Percentiles rank a stretch among this genome's conserved stretches.
These are phyloP conservation scores for Eimeria maxima DNA, from an alignment of 169 alveolate genomes.

Conservation along the genomic window DNA sequence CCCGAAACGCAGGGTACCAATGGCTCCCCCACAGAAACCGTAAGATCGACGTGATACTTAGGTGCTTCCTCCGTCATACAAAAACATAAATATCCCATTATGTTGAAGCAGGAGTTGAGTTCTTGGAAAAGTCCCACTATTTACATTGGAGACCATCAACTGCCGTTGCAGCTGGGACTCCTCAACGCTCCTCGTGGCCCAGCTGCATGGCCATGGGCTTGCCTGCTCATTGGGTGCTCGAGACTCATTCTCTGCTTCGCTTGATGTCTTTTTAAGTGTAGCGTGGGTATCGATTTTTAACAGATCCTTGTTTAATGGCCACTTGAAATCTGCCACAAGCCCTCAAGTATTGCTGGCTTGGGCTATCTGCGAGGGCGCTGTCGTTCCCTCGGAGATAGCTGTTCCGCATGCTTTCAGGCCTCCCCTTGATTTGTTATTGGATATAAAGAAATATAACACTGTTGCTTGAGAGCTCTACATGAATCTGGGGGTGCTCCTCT, in stretches of 20 bases:
- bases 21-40: conserved; percentile 66
- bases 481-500: not conserved
- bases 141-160: not conserved
- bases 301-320: not conserved
- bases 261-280: not conserved
- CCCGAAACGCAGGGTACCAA: conserved; percentile 5
- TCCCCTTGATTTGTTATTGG: not conserved
- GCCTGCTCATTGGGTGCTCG: not conserved
- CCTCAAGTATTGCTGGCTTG: not conserved
- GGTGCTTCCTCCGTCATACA: not conserved
- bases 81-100: not conserved
- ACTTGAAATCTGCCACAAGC: not conserved
- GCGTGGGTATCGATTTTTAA: not conserved
- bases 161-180: not conserved
- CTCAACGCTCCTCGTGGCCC: conserved; percentile 25
- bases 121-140: not conserved
- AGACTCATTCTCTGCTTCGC: not conserved
- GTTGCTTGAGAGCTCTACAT: not conserved
- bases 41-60: not conserved
- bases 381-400: not conserved
- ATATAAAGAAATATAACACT: not conserved
- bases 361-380: not conserved
- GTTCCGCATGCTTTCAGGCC: conserved; percentile 33
- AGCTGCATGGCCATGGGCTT: not conserved
- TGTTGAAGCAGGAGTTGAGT: not conserved